Evolutionary conservation across 306 rosid species (phyloP).

Genomic region (apple (Malus domestica)): ASM211411v1 NC_041800.1:5787001-5787500

Average conservation of each 20-base stretch:
- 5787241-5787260: constrained; percentile 27
- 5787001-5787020: constrained; percentile 5
- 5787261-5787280: constrained; percentile 34
- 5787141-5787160: constrained; percentile 22
- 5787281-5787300: constrained; percentile 33
- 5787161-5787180: constrained; percentile 19
- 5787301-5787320: constrained; percentile 24
- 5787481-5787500: not conserved
- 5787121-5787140: constrained; percentile 25
- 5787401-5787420: constrained; percentile 27
- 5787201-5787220: constrained; percentile 33
- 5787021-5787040: constrained; percentile 35
- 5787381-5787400: constrained; percentile 49
- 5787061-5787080: constrained; percentile 23
- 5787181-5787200: constrained; percentile 38
- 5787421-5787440: constrained; percentile 16
- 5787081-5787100: constrained; percentile 22
- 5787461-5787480: not conserved
- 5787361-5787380: constrained; percentile 28
- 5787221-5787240: constrained; percentile 33
- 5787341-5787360: constrained; percentile 16
- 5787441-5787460: not conserved
- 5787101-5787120: constrained; percentile 23
- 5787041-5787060: constrained; percentile 27
- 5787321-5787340: constrained; percentile 32